Evolutionary conservation across 768 basidiomycete species (phyloP), one percentile per base, ranked within the genome.

Genomic region (Calocybe indica): DNA sequence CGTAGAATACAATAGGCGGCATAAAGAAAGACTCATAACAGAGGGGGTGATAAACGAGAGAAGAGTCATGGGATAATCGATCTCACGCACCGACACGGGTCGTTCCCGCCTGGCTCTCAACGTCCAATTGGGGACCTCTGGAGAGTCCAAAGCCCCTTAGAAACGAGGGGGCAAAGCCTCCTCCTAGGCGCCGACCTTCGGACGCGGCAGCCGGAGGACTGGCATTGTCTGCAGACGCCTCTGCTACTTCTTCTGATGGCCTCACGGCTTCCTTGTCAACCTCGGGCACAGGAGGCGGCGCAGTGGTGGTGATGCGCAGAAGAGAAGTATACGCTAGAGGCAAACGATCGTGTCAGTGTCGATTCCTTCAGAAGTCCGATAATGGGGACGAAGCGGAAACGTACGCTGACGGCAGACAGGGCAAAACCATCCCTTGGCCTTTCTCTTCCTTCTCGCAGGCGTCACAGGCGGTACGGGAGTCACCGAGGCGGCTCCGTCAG

Each of bases 381-480:
- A 37, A 48, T 37, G 48, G n/a, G n/a, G n/a, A n/a, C n/a, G n/a
- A n/a, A n/a, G n/a, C n/a, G n/a, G n/a, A 46, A 5, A 76, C 89
- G 64, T 60, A 93, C 91, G 92, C 75, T 93, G 92, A 55, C 93
- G 79, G 64, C 93, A 95, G 42, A 97, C 90, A 29, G 93, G 93
- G 62, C 93, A 97, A 76, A 88, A 91, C 93, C 93, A 97, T 5
- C 93, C 93, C 67, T 97, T 97, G 0, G 91, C 88, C 70, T 91
- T 94, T 55, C 92, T 76, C 73, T 92, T 94, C 61, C 92, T 74
- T 51, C 91, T 75, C 5, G 76, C 56, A 12, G 58, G 52, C 30
- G 52, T 50, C 2, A 59, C 58, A 15, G 62, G 51, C 28, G 62
- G 59, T 5, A 60, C 57, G n/a, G 60, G 57, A 8, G 67, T 61